Percentiles rank a stretch among this genome's conserved stretches.
Evolutionary conservation across 208 protist species (phyloP).

Genomic region (Leishmania braziliensis): DNA sequence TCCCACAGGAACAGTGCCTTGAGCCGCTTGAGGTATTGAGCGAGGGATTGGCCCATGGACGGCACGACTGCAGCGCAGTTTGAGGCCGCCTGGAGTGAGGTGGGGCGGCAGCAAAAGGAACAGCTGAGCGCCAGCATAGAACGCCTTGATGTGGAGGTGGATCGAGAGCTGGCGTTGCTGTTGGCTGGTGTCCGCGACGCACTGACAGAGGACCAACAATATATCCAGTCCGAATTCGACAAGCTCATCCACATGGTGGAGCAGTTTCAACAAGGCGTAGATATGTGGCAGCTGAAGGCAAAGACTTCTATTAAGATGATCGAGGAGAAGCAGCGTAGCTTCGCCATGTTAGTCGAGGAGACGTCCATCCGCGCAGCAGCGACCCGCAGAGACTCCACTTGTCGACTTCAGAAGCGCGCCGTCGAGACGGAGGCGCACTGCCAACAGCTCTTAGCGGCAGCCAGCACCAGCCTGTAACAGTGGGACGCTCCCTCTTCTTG

Average conservation of each 20-base stretch:
- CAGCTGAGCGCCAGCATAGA: conserved; percentile 30
- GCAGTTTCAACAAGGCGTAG: conserved; percentile 73
- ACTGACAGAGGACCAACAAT: conserved; percentile 55
- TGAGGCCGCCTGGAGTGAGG: conserved; percentile 54
- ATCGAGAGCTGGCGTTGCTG: conserved; percentile 49
- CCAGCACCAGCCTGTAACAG: conserved; percentile 18
- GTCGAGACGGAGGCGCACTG: conserved; percentile 50
- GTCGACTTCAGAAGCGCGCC: conserved; percentile 51
- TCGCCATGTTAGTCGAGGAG: conserved; percentile 66
- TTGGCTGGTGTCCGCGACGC: conserved; percentile 36
- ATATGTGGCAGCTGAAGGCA: conserved; percentile 82
- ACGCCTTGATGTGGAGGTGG: conserved; percentile 44
- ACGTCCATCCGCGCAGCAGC: conserved; percentile 48
- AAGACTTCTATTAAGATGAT: conserved; percentile 68
- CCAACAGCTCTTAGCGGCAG: conserved; percentile 26
- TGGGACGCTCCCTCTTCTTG: conserved; percentile 1
- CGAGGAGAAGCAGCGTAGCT: conserved; percentile 73
- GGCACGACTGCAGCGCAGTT: conserved; percentile 33
- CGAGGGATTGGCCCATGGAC: conserved; percentile 10
- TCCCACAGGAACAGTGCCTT: background rate
- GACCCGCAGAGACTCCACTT: conserved; percentile 47
- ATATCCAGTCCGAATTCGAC: conserved; percentile 66
- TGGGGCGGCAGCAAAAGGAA: conserved; percentile 44
- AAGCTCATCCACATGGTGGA: conserved; percentile 62
- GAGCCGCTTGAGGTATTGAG: background rate